A percentile compares a stretch with the other conserved stretches of the same genome.
phyloP scores from a whole-genome alignment of 2,329 filamentous ascomycete species.

The Diplodia intermedia region DNA sequence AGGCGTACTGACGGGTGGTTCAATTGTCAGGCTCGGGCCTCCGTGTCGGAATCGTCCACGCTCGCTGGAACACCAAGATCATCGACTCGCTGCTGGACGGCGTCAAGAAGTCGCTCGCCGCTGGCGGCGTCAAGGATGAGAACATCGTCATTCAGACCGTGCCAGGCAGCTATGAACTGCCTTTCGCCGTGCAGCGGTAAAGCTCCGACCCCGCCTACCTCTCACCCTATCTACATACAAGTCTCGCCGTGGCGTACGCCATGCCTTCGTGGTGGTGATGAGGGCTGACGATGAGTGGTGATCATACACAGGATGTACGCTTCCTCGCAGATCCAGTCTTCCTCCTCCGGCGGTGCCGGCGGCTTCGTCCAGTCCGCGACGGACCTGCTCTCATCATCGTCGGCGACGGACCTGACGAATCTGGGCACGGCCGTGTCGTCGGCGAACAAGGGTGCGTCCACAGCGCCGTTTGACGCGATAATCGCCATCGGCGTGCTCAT shows the following conservation, averaged over 20 bases:
- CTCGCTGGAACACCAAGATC: constrained; percentile 90
- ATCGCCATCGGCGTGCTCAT: constrained; percentile 96
- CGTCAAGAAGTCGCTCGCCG: constrained; percentile 76
- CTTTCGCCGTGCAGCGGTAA: constrained; percentile 85
- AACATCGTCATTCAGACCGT: constrained; percentile 92
- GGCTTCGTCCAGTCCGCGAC: constrained; percentile 71
- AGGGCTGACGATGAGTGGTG: neutral
- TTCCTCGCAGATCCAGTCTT: constrained; percentile 83
- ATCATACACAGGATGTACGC: constrained; percentile 70
- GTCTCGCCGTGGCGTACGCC: neutral
- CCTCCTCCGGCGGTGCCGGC: constrained; percentile 59
- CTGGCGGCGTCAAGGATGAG: constrained; percentile 80
- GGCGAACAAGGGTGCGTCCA: constrained; percentile 48
- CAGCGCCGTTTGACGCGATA: constrained; percentile 83
- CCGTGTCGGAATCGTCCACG: constrained; percentile 93
- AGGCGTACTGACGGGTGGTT: constrained; percentile 69
- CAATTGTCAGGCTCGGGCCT: constrained; percentile 66
- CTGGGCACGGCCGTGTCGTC: constrained; percentile 39
- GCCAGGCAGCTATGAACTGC: constrained; percentile 93
- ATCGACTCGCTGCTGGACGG: constrained; percentile 86
- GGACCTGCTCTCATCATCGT: constrained; percentile 70
- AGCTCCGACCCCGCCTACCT: constrained; percentile 36
- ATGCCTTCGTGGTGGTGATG: neutral
- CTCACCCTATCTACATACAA: neutral
- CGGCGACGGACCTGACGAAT: constrained; percentile 64